phyloP scores from a whole-genome alignment of 352 stramenopile genomes.

The Pythium chondricola region DNA sequence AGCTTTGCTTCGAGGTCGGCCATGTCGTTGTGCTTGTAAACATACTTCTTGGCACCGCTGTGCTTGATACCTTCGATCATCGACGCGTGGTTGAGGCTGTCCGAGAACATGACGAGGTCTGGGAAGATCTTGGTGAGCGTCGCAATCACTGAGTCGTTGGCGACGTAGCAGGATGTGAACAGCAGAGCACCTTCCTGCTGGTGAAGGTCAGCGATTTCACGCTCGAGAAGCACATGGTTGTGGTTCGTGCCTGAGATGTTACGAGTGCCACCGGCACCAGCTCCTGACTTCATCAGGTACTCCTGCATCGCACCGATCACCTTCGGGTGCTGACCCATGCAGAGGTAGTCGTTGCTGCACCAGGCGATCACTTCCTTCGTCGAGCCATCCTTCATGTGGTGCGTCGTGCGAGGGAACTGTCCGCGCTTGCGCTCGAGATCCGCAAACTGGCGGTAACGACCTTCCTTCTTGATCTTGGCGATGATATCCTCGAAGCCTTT shows the following conservation, averaged over 20 bases:
- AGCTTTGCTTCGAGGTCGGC: constrained; percentile 76
- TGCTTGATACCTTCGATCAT: constrained; percentile 86
- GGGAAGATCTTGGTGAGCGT: constrained; percentile 90
- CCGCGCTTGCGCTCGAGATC: constrained; percentile 85
- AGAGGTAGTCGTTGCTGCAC: constrained; percentile 90
- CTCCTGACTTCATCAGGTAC: constrained; percentile 73
- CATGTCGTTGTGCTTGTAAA: constrained; percentile 87
- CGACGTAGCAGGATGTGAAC: constrained; percentile 89
- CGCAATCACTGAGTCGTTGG: constrained; percentile 86
- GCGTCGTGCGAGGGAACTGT: constrained; percentile 73
- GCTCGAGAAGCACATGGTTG: constrained; percentile 86
- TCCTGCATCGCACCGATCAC: constrained; percentile 82
- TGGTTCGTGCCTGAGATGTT: constrained; percentile 91
- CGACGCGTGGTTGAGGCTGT: constrained; percentile 88
- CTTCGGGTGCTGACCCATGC: constrained; percentile 87
- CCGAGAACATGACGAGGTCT: constrained; percentile 84
- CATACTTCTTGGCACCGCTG: constrained; percentile 70
- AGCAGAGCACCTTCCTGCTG: constrained; percentile 79
- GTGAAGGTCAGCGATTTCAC: constrained; percentile 81
- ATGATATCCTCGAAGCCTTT: constrained; percentile 72
- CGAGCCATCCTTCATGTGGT: constrained; percentile 56
- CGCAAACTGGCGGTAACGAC: constrained; percentile 83
- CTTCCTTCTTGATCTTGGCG: constrained; percentile 78
- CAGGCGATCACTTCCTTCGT: constrained; percentile 85
- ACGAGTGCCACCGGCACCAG: constrained; percentile 77